Evolutionary conservation across 164 flowering plant genomes (phyloP).

Genomic region (Umbilicus rupestris): DNA sequence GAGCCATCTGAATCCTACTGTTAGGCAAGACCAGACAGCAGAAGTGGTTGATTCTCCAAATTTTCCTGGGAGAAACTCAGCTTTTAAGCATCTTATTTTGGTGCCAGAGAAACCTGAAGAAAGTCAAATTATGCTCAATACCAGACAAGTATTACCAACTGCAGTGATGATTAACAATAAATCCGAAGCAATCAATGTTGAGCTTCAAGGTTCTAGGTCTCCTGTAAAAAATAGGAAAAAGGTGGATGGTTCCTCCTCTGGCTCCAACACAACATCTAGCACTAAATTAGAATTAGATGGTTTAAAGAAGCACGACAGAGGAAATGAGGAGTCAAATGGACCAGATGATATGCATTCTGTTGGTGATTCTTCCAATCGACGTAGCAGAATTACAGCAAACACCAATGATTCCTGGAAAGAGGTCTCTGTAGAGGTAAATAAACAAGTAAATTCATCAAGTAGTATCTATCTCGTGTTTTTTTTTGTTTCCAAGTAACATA

Average conservation of each 20-base stretch:
- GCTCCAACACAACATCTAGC: slow-evolving; percentile 85
- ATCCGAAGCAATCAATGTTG: slow-evolving; percentile 16
- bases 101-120: slow-evolving; percentile 54
- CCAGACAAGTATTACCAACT: slow-evolving; percentile 10
- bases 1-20: neutral
- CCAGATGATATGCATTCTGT: slow-evolving; percentile 24
- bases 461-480: slow-evolving; percentile 6
- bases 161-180: slow-evolving; percentile 25
- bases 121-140: slow-evolving; percentile 24
- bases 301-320: slow-evolving; percentile 43
- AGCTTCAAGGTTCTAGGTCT: slow-evolving; percentile 32
- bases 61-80: slow-evolving; percentile 15
- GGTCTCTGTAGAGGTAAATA: slow-evolving; percentile 81
- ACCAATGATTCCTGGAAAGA: slow-evolving; percentile 75
- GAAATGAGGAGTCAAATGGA: slow-evolving; percentile 37
- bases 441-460: neutral
- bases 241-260: slow-evolving; percentile 85
- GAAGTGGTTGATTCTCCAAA: neutral
- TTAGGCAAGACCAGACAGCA: neutral
- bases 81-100: slow-evolving; percentile 26
- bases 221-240: slow-evolving; percentile 37
- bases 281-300: slow-evolving; percentile 75
- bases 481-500: neutral
- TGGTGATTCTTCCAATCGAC: slow-evolving; percentile 40
- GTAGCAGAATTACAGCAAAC: slow-evolving; percentile 37